Evolutionary conservation across 805 yeast genomes (phyloP), one percentile per base, ranked within the genome.

Genomic region (Metschnikowia rubicola): DNA sequence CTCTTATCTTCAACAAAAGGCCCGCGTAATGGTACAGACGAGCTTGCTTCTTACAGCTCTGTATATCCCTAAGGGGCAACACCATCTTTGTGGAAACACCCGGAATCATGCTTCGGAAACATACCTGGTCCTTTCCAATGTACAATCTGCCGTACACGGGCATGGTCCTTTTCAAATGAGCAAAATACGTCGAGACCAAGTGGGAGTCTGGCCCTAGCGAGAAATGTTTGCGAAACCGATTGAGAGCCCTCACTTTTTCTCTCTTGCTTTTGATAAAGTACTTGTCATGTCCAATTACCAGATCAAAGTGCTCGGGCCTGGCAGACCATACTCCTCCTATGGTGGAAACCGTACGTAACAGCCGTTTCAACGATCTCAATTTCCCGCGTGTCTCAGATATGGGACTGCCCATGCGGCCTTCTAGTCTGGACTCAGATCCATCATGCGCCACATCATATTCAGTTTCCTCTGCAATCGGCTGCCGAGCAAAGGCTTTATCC

Each of bases 71-170:
- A 35, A 86, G 67, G 0, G 98, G 98, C 8, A 92, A 65, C 7
- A 90, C 79, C 96, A 92, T 88, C 47, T 79, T 79, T 1, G 96
- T 86, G 33, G 79, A 77, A 0, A 86, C 74, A 0, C 95, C 94
- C 0, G 95, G 95, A 3, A 88, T 59, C 33, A 88, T 69, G 33
- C 96, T 84, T 50, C 94, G 72, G 66, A 86, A 92, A 53, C 96
- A 91, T n/a, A 92, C 61, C 46, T 77, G 79, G 30, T 73, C 74
- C 15, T 76, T 70, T 0, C 96, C 88, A 10, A 92, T 56, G 62
- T 89, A 89, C 2, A 91, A 59, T 56, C 88, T 87, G 1, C 98
- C 98, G 65, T 88, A 90, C 1, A 83, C 70, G 1, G 96, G 96
- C 15, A 88, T 67, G 10, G 86, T 78, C 53, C 86, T 77, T 53